A percentile compares a stretch with the other conserved stretches of the same genome.
phyloP scores from a whole-genome alignment of 768 basidiomycete species.

The Lactarius evosmus region DNA sequence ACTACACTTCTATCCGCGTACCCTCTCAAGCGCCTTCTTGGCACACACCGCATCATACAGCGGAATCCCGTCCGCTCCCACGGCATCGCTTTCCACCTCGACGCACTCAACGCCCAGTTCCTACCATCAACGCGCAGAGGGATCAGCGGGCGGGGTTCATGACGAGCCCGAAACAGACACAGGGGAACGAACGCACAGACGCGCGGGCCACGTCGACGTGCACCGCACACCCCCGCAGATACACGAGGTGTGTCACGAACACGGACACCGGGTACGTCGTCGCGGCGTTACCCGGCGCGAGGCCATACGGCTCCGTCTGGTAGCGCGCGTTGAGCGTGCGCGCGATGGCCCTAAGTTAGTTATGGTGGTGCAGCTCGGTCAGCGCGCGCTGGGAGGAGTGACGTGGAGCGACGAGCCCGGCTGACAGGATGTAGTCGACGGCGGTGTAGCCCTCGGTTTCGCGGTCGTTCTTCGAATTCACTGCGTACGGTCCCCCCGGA shows the following conservation, averaged over 20 bases:
- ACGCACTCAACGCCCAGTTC: constrained; percentile 61
- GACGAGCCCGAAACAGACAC: neutral
- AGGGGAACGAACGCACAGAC: constrained; percentile 46
- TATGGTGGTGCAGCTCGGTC: neutral
- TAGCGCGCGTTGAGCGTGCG: constrained; percentile 66
- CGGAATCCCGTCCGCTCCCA: constrained; percentile 33
- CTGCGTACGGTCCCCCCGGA: constrained; percentile 44
- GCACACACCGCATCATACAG: constrained; percentile 49
- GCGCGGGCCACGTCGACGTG: constrained; percentile 58
- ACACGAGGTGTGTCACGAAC: constrained; percentile 83
- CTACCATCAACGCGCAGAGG: constrained; percentile 31
- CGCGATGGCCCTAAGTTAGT: constrained; percentile 56
- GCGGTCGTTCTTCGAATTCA: constrained; percentile 84
- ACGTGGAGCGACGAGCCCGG: constrained; percentile 13
- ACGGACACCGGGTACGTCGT: constrained; percentile 72
- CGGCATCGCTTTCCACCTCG: constrained; percentile 39
- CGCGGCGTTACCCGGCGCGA: constrained; percentile 46
- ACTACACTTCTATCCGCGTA: neutral
- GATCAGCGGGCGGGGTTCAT: neutral
- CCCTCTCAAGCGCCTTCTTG: constrained; percentile 39
- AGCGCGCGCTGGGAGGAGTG: constrained; percentile 16
- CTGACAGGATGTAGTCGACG: constrained; percentile 75
- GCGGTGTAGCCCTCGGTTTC: constrained; percentile 87
- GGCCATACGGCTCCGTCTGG: constrained; percentile 48
- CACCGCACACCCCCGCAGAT: constrained; percentile 62